phyloP scores from a whole-genome alignment of 345 rosid genomes.

The Erodium maritimum region DNA sequence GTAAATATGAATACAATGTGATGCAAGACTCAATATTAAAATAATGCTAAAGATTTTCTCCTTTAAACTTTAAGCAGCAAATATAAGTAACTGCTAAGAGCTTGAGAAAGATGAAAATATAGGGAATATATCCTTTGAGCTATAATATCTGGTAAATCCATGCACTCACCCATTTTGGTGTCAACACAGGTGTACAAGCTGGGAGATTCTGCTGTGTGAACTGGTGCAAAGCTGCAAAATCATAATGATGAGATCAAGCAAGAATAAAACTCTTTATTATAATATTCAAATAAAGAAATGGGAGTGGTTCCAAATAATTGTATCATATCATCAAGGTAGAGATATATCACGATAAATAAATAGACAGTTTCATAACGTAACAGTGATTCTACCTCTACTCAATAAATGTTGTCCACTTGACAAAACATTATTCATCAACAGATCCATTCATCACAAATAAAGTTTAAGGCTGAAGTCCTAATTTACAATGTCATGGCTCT shows the following conservation, averaged over 20 bases:
- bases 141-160: background rate
- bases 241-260: slow-evolving; percentile 2
- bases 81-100: background rate
- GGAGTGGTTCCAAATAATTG: background rate
- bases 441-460: too few species aligned
- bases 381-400: too few species aligned
- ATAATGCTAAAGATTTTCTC: background rate
- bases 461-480: too few species aligned
- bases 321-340: background rate
- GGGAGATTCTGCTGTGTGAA: slow-evolving; percentile 75
- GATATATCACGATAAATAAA: too few species aligned
- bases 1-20: slow-evolving; percentile 1
- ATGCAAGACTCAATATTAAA: background rate
- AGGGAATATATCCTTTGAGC: background rate
- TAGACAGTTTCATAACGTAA: too few species aligned
- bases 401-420: too few species aligned
- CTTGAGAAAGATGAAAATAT: background rate
- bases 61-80: background rate
- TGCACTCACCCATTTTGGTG: slow-evolving; percentile 56
- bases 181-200: slow-evolving; percentile 80
- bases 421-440: too few species aligned
- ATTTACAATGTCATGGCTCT: too few species aligned
- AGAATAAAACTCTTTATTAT: background rate
- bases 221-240: slow-evolving; percentile 36
- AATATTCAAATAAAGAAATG: background rate